These are phyloP conservation scores for Phaeodactylum tricornutum DNA, from an alignment of 108 stramenopile genomes.

Conservation along the genomic window DNA sequence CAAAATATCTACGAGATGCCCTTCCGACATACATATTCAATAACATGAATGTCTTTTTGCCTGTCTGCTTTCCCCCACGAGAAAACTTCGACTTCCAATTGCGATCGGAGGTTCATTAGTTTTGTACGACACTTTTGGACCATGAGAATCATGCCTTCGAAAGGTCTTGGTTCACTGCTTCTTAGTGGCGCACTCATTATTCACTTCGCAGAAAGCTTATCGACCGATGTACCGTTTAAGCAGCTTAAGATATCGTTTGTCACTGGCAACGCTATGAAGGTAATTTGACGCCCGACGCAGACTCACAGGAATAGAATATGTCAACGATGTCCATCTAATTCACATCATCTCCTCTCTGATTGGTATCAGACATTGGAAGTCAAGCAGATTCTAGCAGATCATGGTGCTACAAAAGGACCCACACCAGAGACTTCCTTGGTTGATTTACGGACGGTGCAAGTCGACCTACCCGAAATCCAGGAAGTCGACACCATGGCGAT, in stretches of 20 bases:
- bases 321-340: not conserved
- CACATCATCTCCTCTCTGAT: not conserved
- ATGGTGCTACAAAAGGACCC: slow-evolving; percentile 18
- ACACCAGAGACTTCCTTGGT: slow-evolving; percentile 32
- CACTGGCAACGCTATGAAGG: slow-evolving; percentile 81
- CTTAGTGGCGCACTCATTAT: too few species aligned
- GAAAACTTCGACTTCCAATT: too few species aligned
- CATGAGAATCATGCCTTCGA: too few species aligned
- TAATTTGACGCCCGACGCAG: slow-evolving; percentile 7
- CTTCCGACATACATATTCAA: too few species aligned
- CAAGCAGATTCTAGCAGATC: slow-evolving; percentile 56
- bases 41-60: too few species aligned
- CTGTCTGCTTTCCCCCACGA: too few species aligned
- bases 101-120: too few species aligned
- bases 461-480: slow-evolving; percentile 88
- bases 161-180: too few species aligned
- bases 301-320: not conserved
- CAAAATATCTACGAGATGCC: too few species aligned
- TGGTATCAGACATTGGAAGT: slow-evolving; percentile 38
- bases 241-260: slow-evolving; percentile 77
- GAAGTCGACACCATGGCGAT: slow-evolving; percentile 77
- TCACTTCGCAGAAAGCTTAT: too few species aligned
- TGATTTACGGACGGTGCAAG: slow-evolving; percentile 57
- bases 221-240: too few species aligned
- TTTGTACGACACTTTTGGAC: too few species aligned